Evolutionary conservation across 306 rosid genomes (phyloP).

Genomic region (Ochetophila trinervis): DNA sequence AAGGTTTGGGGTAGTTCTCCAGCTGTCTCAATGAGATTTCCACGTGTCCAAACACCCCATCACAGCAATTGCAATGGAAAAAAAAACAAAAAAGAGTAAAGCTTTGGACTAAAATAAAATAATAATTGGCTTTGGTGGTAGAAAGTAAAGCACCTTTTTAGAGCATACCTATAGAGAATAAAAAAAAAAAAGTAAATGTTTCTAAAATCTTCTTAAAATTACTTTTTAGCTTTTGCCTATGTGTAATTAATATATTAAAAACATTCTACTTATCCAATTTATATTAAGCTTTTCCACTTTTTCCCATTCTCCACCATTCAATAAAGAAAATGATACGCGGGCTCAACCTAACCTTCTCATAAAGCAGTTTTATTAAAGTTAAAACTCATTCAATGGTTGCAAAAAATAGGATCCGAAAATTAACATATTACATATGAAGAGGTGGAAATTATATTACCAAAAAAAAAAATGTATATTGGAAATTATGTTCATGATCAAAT

Average conservation of each 20-base stretch:
- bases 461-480: too few relatives aligned
- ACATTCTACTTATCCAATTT: constrained; percentile 7
- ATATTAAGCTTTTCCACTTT: background rate
- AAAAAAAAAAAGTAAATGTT: background rate
- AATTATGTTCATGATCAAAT: too few relatives aligned
- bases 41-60: constrained; percentile 9
- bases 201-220: background rate
- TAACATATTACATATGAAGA: background rate
- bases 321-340: constrained; percentile 7
- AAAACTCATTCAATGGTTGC: constrained; percentile 36
- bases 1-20: too few relatives aligned
- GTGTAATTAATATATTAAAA: background rate
- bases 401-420: constrained; percentile 22
- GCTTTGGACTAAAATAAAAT: constrained; percentile 23
- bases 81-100: background rate
- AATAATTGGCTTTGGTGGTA: constrained; percentile 6
- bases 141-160: constrained; percentile 26
- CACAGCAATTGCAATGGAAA: background rate
- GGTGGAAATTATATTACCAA: too few relatives aligned
- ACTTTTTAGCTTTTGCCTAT: background rate
- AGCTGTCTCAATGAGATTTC: too few relatives aligned
- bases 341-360: constrained; percentile 3
- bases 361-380: constrained; percentile 10
- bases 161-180: background rate
- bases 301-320: constrained; percentile 16